A percentile compares a stretch with the other conserved stretches of the same genome.
Conservation (phyloP, 306 rosid genomes). For the Neltuma alba region DNA sequence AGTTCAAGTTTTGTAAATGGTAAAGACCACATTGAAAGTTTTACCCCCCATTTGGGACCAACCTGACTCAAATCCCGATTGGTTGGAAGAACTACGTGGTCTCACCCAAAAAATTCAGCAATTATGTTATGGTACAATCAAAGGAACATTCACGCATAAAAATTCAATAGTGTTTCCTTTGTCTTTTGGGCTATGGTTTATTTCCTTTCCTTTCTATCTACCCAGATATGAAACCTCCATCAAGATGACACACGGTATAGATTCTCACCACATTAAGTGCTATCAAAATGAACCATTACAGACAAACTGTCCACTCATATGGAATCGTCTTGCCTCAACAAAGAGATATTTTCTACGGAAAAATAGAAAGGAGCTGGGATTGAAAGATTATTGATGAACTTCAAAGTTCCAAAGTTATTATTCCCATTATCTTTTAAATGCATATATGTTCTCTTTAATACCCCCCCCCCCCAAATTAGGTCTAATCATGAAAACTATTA, state of each 20-base stretch:
- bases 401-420: conserved; percentile 31
- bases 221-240: conserved; percentile 23
- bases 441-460: neutral
- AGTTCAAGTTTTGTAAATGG: neutral
- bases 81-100: neutral
- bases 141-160: conserved; percentile 7
- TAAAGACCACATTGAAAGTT: neutral
- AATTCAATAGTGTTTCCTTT: conserved; percentile 5
- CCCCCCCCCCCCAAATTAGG: neutral
- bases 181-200: conserved; percentile 11
- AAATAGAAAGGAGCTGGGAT: conserved; percentile 10
- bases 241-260: conserved; percentile 1
- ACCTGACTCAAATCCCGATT: neutral
- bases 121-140: conserved; percentile 1
- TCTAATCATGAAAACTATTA: neutral
- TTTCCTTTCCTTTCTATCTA: conserved; percentile 22
- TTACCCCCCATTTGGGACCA: neutral
- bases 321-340: neutral
- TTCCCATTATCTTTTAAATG: neutral
- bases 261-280: conserved; percentile 9
- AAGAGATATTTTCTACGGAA: neutral
- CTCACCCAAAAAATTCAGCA: neutral
- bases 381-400: conserved; percentile 15
- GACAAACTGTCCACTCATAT: conserved; percentile 1
- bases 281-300: conserved; percentile 15